These are phyloP conservation scores for Carallia pectinifolia DNA, from an alignment of 345 rosid genomes.

Conservation along the genomic window DNA sequence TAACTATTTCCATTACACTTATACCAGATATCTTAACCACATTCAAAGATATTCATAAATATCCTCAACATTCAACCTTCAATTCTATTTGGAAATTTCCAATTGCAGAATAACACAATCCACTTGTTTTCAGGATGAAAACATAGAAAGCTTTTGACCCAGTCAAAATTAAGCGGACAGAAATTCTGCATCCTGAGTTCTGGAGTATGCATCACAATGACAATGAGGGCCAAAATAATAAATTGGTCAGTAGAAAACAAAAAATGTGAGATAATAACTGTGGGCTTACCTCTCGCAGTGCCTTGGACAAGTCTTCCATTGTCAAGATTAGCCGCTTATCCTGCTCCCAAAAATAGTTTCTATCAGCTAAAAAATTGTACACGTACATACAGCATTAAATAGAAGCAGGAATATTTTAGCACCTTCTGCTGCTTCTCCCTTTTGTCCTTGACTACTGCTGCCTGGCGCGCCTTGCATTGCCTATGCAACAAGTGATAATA, in stretches of 20 bases:
- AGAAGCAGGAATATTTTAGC: background rate
- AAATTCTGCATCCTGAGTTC: too few species aligned
- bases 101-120: too few species aligned
- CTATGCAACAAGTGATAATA: slow-evolving; percentile 27
- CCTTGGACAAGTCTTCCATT: slow-evolving; percentile 93
- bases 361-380: background rate
- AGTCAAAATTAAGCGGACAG: too few species aligned
- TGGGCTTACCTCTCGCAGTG: slow-evolving; percentile 67
- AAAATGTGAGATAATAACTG: background rate
- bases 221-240: background rate
- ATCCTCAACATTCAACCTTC: too few species aligned
- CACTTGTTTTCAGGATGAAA: too few species aligned
- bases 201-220: background rate
- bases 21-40: too few species aligned
- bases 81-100: too few species aligned
- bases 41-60: too few species aligned
- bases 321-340: slow-evolving; percentile 84
- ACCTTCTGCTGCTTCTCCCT: slow-evolving; percentile 94
- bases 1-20: too few species aligned
- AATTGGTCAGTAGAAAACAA: background rate
- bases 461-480: slow-evolving; percentile 93
- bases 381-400: background rate
- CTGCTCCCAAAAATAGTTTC: slow-evolving; percentile 41
- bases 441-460: slow-evolving; percentile 85
- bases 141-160: too few species aligned